Evolutionary conservation across 352 stramenopile genomes (phyloP).

Genomic region (Globisporangium nunn): DNA sequence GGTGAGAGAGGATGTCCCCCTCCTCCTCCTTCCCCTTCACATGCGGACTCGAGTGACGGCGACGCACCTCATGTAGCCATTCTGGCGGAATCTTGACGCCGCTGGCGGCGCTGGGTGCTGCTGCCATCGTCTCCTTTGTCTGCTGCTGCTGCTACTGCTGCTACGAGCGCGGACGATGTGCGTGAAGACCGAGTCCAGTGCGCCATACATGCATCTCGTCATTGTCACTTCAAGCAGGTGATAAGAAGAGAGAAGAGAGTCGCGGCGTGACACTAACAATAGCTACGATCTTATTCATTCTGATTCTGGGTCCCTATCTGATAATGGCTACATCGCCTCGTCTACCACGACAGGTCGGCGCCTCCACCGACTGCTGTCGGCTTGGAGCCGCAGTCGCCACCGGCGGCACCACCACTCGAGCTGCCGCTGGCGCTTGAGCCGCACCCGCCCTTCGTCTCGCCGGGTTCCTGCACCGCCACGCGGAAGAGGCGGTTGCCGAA

Average conservation of each 20-base stretch:
- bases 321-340: background rate
- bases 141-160: background rate
- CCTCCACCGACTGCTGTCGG: background rate
- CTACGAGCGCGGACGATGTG: background rate
- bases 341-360: conserved; percentile 18
- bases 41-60: background rate
- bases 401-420: conserved; percentile 22
- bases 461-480: conserved; percentile 40
- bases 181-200: no score
- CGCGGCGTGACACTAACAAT: background rate
- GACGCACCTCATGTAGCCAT: conserved; percentile 38
- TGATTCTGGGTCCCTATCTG: background rate
- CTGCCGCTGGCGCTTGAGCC: conserved; percentile 26
- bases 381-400: conserved; percentile 1
- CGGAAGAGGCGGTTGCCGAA: conserved; percentile 83
- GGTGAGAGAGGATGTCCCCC: no score
- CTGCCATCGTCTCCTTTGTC: conserved; percentile 1
- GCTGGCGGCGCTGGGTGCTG: background rate
- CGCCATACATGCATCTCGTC: no score
- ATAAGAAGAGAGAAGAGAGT: no score
- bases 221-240: no score
- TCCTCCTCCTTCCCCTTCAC: no score
- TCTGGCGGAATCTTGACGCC: conserved; percentile 44
- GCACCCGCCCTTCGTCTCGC: background rate
- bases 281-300: background rate